Evolutionary conservation across 2,329 filamentous ascomycete species (phyloP).

Genomic region (Sclerotinia subarctica): DNA sequence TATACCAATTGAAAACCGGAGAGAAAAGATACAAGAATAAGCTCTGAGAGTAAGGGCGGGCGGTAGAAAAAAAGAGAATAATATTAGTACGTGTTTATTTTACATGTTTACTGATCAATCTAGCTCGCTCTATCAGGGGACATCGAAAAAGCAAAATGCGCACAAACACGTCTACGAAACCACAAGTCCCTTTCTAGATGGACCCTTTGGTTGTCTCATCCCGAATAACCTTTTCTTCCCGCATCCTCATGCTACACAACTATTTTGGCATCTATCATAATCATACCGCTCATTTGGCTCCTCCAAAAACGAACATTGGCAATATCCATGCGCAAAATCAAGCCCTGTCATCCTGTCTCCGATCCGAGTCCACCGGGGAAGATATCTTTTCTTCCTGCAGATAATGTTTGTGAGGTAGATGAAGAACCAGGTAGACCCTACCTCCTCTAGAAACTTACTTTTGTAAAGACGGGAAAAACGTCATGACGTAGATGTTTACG

Average conservation of each 20-base stretch:
- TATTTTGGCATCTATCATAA: not conserved
- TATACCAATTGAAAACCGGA: not conserved
- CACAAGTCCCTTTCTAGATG: not conserved
- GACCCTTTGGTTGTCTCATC: not conserved
- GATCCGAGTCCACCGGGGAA: slow-evolving; percentile 1
- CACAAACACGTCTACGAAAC: not conserved
- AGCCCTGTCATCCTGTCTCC: not conserved
- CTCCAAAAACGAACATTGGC: not conserved
- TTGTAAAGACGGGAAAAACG: not conserved
- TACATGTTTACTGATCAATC: not conserved
- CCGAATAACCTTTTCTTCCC: not conserved
- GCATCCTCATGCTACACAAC: not conserved
- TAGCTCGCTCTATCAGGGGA: slow-evolving; percentile 9
- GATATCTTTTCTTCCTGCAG: not conserved
- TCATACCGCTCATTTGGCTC: not conserved
- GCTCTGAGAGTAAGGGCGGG: not conserved
- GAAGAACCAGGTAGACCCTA: too few relatives aligned
- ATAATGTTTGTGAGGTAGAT: not conserved
- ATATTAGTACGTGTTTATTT: not conserved
- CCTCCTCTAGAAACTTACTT: not conserved
- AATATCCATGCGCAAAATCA: not conserved
- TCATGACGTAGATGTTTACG: slow-evolving; percentile 1
- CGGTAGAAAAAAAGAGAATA: not conserved
- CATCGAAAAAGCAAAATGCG: not conserved
- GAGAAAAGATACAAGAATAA: not conserved